Evolutionary conservation across 495 filamentous ascomycete species (phyloP), one percentile per base, ranked within the genome.

Genomic region (Aspergillus funiculosus): DNA sequence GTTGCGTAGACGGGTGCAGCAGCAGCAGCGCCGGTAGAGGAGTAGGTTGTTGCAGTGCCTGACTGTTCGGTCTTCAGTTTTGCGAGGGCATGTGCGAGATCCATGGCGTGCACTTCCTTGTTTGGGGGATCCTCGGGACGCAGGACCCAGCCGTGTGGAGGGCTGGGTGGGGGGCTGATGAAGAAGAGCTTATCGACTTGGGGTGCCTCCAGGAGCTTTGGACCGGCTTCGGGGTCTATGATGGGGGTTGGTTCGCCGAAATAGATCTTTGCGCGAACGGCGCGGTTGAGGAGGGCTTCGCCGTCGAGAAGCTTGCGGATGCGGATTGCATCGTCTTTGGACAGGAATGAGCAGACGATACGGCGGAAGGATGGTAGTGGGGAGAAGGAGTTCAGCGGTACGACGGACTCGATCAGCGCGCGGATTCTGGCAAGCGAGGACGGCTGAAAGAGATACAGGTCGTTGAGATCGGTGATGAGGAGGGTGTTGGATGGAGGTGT

Each of bases 111-210:
- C 6, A 95, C 88, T 48, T 87, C 82, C 66, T 88, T 90, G 64
- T 98, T 98, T 22, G 92, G 92, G 2, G 91, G 86, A 18, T 85
- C 89, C 68, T 98, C 92, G 36, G 87, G 71, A 56, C 80, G 79
- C 71, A 89, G 77, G 65, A 91, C 85, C 92, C 92, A 98, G 27
- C 90, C 92, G 59, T 88, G 85, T 2, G 92, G 92, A 38, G 92
- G 92, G 47, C 75, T 81, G 1, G 92, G 94, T 7, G 92, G 92
- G 25, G 92, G 92, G 45, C 81, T 87, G 70, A 98, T 96, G 71
- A 98, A 97, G 77, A 96, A 95, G 26, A 95, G 76, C 70, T 95
- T 96, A 53, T 86, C 81, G 31, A 81, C 71, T 51, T 94, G 86
- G 10, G 92, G 92, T 1, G 89, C 81, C 27, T 83, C 74, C 5